A percentile compares a stretch with the other conserved stretches of the same genome.
Conservation (phyloP, 2,329 filamentous ascomycete genomes). For the Colletotrichum sp. region DNA sequence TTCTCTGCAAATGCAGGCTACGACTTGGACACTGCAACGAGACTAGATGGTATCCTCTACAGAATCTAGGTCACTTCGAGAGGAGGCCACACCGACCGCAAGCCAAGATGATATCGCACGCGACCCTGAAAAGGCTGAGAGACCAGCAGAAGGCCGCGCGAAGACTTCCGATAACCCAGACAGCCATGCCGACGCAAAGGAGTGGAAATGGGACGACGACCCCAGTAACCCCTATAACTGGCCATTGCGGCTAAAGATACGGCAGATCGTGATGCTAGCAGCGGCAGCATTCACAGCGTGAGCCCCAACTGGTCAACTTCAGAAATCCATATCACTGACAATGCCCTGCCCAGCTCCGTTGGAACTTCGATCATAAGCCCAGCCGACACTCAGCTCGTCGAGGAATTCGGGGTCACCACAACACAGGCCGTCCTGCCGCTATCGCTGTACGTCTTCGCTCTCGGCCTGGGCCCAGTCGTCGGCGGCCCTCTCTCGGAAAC, state of each 20-base stretch:
- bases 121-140: neutral
- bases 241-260: conserved; percentile 43
- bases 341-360: conserved; percentile 48
- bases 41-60: neutral
- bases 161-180: neutral
- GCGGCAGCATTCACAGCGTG: conserved; percentile 47
- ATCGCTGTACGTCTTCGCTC: conserved; percentile 64
- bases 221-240: conserved; percentile 58
- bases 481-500: conserved; percentile 65
- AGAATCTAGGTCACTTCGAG: neutral
- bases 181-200: neutral
- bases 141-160: no score
- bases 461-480: conserved; percentile 64
- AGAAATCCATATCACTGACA: neutral
- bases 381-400: conserved; percentile 48
- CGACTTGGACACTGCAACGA: neutral
- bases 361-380: conserved; percentile 61
- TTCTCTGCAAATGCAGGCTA: no score
- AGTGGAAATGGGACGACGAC: conserved; percentile 40
- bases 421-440: conserved; percentile 64
- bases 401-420: conserved; percentile 57
- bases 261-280: conserved; percentile 42
- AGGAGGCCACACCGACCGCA: neutral
- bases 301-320: conserved; percentile 15
- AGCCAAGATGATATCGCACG: neutral